phyloP scores from a whole-genome alignment of 1,284 basidiomycete genomes.

The Fomitopsis palustris region DNA sequence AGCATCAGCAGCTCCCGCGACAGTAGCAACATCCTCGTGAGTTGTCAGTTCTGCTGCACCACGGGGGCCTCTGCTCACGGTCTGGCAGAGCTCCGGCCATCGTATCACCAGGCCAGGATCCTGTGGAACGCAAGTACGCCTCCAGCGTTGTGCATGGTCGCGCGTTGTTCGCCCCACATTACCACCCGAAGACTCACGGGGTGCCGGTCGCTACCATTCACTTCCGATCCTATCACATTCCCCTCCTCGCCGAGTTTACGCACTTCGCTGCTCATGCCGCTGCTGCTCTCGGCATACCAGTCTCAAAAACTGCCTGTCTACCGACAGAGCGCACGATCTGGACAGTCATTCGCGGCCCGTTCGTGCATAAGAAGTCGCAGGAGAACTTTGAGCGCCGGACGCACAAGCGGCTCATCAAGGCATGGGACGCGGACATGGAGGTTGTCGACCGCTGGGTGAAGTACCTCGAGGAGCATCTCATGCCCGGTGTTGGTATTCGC shows the following conservation, averaged over 20 bases:
- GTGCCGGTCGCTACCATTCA: slow-evolving; percentile 85
- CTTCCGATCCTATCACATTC: slow-evolving; percentile 73
- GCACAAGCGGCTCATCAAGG: slow-evolving; percentile 85
- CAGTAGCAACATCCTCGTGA: neutral
- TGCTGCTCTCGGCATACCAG: slow-evolving; percentile 79
- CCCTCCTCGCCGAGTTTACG: slow-evolving; percentile 75
- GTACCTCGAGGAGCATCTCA: slow-evolving; percentile 75
- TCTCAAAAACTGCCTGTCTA: slow-evolving; percentile 64
- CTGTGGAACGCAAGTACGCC: slow-evolving; percentile 14
- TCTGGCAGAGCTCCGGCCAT: neutral
- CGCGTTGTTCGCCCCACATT: slow-evolving; percentile 45
- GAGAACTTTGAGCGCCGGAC: slow-evolving; percentile 92
- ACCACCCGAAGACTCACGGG: slow-evolving; percentile 62
- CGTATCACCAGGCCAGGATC: neutral
- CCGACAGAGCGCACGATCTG: slow-evolving; percentile 80
- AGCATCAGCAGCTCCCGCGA: neutral
- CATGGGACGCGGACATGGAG: slow-evolving; percentile 83
- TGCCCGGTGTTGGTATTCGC: slow-evolving; percentile 87
- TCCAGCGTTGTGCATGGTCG: slow-evolving; percentile 58
- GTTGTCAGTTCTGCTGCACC: neutral
- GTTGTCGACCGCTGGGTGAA: slow-evolving; percentile 81
- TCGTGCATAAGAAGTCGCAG: slow-evolving; percentile 92
- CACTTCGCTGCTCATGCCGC: slow-evolving; percentile 88
- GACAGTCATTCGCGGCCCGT: slow-evolving; percentile 87
- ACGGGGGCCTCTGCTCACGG: neutral